phyloP scores from a whole-genome alignment of 371 early-diverging fungal genomes.

The Mortierella sp. region DNA sequence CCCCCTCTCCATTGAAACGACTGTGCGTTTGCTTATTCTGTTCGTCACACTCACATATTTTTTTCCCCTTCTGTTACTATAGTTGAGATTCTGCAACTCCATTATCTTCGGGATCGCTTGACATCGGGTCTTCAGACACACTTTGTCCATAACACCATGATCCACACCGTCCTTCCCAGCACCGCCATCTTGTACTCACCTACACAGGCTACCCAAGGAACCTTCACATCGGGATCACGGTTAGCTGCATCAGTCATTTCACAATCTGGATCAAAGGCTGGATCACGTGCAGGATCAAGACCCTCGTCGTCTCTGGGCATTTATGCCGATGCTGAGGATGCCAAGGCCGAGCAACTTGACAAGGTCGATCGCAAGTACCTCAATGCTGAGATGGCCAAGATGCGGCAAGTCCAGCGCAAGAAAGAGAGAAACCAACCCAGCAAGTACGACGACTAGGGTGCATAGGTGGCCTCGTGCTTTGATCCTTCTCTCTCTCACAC shows the following conservation, averaged over 20 bases:
- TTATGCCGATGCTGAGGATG: constrained; percentile 53
- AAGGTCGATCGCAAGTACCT: constrained; percentile 51
- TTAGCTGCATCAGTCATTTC: constrained; percentile 31
- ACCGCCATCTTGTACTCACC: constrained; percentile 53
- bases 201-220: constrained; percentile 16
- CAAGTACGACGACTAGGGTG: constrained; percentile 38
- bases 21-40: neutral
- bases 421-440: constrained; percentile 42
- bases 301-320: constrained; percentile 51
- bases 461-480: neutral
- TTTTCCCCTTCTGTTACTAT: neutral
- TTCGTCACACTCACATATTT: neutral
- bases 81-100: constrained; percentile 62
- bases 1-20: neutral
- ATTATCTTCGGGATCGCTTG: constrained; percentile 58
- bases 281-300: constrained; percentile 51
- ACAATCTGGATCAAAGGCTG: constrained; percentile 35
- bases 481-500: neutral
- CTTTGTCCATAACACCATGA: constrained; percentile 56
- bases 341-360: constrained; percentile 45
- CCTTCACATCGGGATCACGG: constrained; percentile 28
- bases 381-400: constrained; percentile 54
- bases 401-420: constrained; percentile 53
- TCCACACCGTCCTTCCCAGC: constrained; percentile 41
- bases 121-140: constrained; percentile 62